These are phyloP conservation scores for Hericium alpestre DNA, from an alignment of 768 basidiomycete genomes.

Conservation along the genomic window DNA sequence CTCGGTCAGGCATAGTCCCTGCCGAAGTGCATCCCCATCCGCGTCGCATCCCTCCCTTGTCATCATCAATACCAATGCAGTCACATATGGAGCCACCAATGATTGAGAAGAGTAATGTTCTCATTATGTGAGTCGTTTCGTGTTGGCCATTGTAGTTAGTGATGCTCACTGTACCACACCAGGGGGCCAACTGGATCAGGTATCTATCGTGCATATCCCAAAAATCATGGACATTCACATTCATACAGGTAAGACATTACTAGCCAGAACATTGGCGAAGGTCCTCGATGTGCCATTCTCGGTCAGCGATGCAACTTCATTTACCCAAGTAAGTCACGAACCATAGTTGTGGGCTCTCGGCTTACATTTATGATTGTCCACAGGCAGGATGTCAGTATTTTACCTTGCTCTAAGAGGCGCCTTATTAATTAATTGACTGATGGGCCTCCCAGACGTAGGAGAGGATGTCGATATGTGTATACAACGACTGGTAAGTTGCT, in stretches of 20 bases:
- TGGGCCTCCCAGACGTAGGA: slow-evolving; percentile 59
- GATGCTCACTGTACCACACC: background rate
- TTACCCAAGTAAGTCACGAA: slow-evolving; percentile 60
- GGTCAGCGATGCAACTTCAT: slow-evolving; percentile 84
- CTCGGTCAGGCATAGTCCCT: slow-evolving; percentile 28
- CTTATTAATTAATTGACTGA: background rate
- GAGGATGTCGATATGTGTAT: slow-evolving; percentile 94
- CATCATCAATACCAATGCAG: slow-evolving; percentile 20
- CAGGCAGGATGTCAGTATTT: slow-evolving; percentile 61
- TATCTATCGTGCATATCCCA: slow-evolving; percentile 19
- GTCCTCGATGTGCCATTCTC: slow-evolving; percentile 93
- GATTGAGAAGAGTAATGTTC: slow-evolving; percentile 93
- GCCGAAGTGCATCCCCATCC: slow-evolving; percentile 58
- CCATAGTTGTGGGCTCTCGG: background rate
- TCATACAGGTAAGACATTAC: slow-evolving; percentile 68
- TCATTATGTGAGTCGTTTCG: slow-evolving; percentile 62
- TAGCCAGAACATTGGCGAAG: slow-evolving; percentile 85
- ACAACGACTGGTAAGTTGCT: slow-evolving; percentile 57
- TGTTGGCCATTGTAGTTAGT: background rate
- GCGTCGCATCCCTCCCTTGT: slow-evolving; percentile 9
- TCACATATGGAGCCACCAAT: slow-evolving; percentile 38
- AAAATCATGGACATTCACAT: background rate
- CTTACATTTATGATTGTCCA: background rate
- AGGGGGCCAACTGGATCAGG: slow-evolving; percentile 85
- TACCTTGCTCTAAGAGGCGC: background rate